Evolutionary conservation across 352 stramenopile species (phyloP).

Genomic region (Salisapilia sapeloensis): DNA sequence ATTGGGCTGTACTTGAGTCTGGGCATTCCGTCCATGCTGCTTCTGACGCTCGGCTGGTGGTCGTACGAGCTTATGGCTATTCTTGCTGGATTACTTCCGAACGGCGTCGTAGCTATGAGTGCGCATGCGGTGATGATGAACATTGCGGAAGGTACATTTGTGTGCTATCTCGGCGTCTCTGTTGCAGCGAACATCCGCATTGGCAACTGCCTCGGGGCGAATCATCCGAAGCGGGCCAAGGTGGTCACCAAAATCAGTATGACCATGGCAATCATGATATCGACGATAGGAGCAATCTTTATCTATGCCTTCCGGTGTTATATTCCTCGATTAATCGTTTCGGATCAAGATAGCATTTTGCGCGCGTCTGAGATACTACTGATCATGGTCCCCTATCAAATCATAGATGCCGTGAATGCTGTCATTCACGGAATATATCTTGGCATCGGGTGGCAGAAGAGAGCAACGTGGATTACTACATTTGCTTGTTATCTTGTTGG

Average conservation of each 20-base stretch:
- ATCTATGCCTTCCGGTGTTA: slow-evolving; percentile 17
- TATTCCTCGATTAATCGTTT: slow-evolving; percentile 24
- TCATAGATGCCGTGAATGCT: slow-evolving; percentile 54
- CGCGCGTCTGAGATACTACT: slow-evolving; percentile 24
- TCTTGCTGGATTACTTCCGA: slow-evolving; percentile 39
- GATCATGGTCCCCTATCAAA: slow-evolving; percentile 37
- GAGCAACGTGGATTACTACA: slow-evolving; percentile 46
- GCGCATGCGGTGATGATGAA: slow-evolving; percentile 59
- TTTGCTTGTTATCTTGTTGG: slow-evolving; percentile 60
- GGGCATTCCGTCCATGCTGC: slow-evolving; percentile 34
- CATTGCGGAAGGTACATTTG: slow-evolving; percentile 45
- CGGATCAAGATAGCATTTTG: slow-evolving; percentile 15
- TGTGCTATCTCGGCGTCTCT: slow-evolving; percentile 49
- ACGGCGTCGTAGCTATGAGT: slow-evolving; percentile 42
- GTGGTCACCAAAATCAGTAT: slow-evolving; percentile 25
- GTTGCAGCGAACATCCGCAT: slow-evolving; percentile 54
- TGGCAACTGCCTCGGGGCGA: slow-evolving; percentile 53
- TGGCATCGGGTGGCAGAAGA: slow-evolving; percentile 38
- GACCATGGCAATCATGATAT: slow-evolving; percentile 14
- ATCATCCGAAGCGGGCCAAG: slow-evolving; percentile 26
- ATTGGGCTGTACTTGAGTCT: slow-evolving; percentile 39
- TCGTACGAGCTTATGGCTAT: slow-evolving; percentile 62
- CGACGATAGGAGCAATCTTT: slow-evolving; percentile 11
- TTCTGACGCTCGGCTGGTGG: slow-evolving; percentile 62
- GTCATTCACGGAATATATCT: slow-evolving; percentile 58